Percentiles rank a stretch among this genome's conserved stretches.
Conservation (phyloP, 2,329 filamentous ascomycete species). For the Ceratocystis diversiconidia region DNA sequence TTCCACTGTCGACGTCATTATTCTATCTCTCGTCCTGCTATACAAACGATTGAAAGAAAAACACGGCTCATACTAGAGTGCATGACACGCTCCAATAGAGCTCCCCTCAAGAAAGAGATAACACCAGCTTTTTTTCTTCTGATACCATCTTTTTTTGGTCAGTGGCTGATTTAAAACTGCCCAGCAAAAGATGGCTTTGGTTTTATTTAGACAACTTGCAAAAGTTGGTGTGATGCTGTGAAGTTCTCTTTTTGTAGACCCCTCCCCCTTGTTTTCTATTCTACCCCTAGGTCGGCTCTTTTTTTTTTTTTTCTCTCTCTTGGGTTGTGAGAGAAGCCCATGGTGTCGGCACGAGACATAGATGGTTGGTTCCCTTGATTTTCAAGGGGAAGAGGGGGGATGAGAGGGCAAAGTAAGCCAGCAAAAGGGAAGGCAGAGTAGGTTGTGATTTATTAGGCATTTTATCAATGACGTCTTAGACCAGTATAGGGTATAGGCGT, state of each 20-base stretch:
- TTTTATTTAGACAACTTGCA: background rate
- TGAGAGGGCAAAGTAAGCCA: background rate
- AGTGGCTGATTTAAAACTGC: background rate
- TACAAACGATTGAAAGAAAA: background rate
- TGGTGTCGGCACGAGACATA: background rate
- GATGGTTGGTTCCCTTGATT: background rate
- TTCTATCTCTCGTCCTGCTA: background rate
- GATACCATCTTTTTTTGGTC: background rate
- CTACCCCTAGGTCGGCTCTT: background rate
- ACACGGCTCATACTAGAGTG: background rate
- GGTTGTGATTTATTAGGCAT: background rate
- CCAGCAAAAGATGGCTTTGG: background rate
- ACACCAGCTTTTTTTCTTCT: background rate
- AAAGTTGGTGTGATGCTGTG: background rate
- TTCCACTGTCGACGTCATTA: background rate
- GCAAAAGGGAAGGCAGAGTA: background rate
- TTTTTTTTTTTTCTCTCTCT: background rate
- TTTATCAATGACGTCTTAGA: background rate
- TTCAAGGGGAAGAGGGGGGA: background rate
- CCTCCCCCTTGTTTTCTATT: background rate
- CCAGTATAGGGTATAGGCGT: too few species aligned
- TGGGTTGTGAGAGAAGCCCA: background rate
- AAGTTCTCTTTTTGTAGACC: background rate
- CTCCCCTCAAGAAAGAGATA: background rate
- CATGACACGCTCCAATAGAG: background rate